Percentiles rank a stretch among this genome's conserved stretches.
Conservation (phyloP, 371 early-diverging fungal genomes). For the Syncephalastrum contaminatum region DNA sequence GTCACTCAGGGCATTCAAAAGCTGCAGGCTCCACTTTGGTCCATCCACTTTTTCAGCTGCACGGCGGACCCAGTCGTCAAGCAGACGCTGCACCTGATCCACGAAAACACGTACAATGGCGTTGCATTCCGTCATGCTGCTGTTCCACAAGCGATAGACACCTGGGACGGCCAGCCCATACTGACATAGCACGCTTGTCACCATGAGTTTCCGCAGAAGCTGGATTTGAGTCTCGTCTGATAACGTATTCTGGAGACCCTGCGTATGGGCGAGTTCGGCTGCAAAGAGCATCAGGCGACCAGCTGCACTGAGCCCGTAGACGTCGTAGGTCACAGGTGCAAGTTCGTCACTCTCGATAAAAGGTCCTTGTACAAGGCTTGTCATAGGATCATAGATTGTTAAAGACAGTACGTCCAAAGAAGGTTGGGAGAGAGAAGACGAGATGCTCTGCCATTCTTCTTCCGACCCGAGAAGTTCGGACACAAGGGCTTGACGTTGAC, state of each 20-base stretch:
- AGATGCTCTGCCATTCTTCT: slow-evolving; percentile 25
- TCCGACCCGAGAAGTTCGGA: slow-evolving; percentile 16
- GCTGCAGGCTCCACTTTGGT: too few relatives aligned
- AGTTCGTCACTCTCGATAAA: slow-evolving; percentile 35
- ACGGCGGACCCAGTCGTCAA: too few relatives aligned
- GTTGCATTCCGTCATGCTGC: too few relatives aligned
- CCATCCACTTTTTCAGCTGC: too few relatives aligned
- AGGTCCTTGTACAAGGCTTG: slow-evolving; percentile 13
- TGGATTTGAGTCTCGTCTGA: slow-evolving; percentile 16
- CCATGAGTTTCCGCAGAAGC: slow-evolving; percentile 42
- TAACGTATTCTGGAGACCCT: slow-evolving; percentile 18
- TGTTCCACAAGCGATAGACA: neutral
- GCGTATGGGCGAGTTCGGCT: slow-evolving; percentile 23
- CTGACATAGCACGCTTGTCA: slow-evolving; percentile 32
- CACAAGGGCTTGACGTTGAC: slow-evolving; percentile 7
- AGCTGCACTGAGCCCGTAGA: slow-evolving; percentile 55
- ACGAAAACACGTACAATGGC: too few relatives aligned
- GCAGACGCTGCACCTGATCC: too few relatives aligned
- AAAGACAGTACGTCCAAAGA: slow-evolving; percentile 22
- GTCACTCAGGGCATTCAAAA: too few relatives aligned
- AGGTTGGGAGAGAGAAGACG: slow-evolving; percentile 13
- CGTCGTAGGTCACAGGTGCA: slow-evolving; percentile 41
- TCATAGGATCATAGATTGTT: slow-evolving; percentile 12
- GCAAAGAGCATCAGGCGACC: slow-evolving; percentile 51
- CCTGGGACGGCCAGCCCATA: slow-evolving; percentile 26